Base-by-base conservation (phyloP, 177 flowering plant genomes). In the Vitis hybrid region DNA sequence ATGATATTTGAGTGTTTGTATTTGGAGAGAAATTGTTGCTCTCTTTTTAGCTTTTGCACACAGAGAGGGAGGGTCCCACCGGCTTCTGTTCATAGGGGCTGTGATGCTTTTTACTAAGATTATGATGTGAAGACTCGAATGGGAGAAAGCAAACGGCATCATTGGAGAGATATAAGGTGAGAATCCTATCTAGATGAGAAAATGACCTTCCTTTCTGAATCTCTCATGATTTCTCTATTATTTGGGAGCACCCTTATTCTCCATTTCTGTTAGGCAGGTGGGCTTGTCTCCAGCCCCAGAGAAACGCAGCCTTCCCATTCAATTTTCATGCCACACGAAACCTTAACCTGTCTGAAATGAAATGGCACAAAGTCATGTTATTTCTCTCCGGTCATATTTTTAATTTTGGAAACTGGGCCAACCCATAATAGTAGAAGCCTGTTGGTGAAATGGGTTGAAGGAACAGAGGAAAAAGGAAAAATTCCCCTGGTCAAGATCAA, bases 1-100 rank as follows among this genome's bases (percentile, higher is more conserved):
- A 70, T 75, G 66, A 55, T 41, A 41, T 58, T 58, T 66, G 61
- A 54, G 52, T 61, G 64, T 66, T 66, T 70, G 57, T 67, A 24
- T 35, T 54, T 4, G 8, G 21, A 61, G 9, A 53, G 52, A 70
- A 32, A 66, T 11, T 10, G 49, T 17, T 53, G 20, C 64, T 20
- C 62, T 50, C 49, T 65, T 66, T 50, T 75, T 65, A 70, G 24
- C 53, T 57, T 21, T 41, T 41, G 8, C 46, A 41, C 46, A 41
- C 46, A 41, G 46, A 41, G 60, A 46, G 4, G 41, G 20, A 56
- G 57, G 73, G 77, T 60, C 73, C 66, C 61, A 46, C 32, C 9
- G 14, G 66, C 63, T 21, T 7, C 51, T 55, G 41, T 57, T 46
- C 14, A 21, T 41, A 30, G 17, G 35, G 13, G 11, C 18, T 60